Conservation (phyloP, 768 basidiomycete genomes). For the Serpula lacrymans region DNA sequence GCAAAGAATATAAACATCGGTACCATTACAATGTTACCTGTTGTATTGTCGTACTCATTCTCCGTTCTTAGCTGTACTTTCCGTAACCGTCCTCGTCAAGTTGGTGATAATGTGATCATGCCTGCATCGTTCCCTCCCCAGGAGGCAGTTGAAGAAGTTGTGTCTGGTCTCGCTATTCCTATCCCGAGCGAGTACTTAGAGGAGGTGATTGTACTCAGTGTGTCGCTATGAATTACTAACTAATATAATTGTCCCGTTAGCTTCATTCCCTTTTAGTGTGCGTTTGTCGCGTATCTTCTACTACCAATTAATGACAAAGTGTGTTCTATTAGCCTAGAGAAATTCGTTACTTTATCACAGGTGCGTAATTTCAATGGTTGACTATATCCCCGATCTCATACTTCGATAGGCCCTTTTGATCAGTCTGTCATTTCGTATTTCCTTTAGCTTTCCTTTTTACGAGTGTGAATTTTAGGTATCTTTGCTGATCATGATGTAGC, state of each 20-base stretch:
- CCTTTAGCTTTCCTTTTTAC: background rate
- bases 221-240: background rate
- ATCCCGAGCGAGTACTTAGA: constrained; percentile 41
- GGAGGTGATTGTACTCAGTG: constrained; percentile 34
- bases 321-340: constrained; percentile 36
- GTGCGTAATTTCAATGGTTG: constrained; percentile 17
- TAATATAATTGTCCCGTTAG: constrained; percentile 23
- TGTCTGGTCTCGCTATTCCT: background rate
- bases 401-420: constrained; percentile 28
- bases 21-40: constrained; percentile 22
- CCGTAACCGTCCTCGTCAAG: constrained; percentile 31
- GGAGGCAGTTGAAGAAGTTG: constrained; percentile 22
- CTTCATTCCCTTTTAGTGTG: constrained; percentile 61
- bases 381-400: background rate
- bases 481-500: constrained; percentile 44
- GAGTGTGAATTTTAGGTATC: constrained; percentile 35
- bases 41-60: too few species aligned
- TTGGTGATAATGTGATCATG: constrained; percentile 40
- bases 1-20: constrained; percentile 54
- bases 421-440: constrained; percentile 22
- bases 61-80: constrained; percentile 39
- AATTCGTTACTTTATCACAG: constrained; percentile 41
- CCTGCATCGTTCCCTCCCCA: constrained; percentile 52
- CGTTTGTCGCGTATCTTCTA: constrained; percentile 14
- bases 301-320: background rate